Evolutionary conservation across 129 eudicot genomes (phyloP).

Genomic region (Daucus carota): DNA sequence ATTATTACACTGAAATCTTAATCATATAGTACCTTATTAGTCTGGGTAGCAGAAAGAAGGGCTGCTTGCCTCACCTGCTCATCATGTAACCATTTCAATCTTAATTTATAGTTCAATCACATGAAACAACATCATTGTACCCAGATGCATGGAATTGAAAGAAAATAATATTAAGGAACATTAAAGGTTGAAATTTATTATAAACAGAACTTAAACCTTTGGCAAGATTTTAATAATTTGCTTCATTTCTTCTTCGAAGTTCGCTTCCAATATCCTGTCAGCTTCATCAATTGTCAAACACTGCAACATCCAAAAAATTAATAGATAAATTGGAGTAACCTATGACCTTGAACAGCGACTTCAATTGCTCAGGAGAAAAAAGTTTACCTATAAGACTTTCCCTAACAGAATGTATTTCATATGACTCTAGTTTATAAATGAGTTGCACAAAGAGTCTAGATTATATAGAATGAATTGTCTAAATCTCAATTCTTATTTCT

Average conservation of each 20-base stretch:
- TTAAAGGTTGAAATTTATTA: neutral
- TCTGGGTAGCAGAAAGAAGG: conserved; percentile 92
- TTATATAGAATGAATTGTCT: neutral
- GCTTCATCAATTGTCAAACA: conserved; percentile 88
- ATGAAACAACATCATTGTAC: neutral
- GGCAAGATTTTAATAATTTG: conserved; percentile 76
- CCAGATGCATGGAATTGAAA: neutral
- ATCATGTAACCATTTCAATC: conserved; percentile 10
- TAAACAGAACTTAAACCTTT: conserved; percentile 34
- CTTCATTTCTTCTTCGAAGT: conserved; percentile 90
- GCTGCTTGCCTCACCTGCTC: conserved; percentile 78
- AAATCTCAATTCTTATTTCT: neutral
- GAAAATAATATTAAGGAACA: neutral
- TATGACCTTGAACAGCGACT: neutral
- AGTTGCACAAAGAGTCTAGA: neutral
- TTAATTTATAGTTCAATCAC: neutral
- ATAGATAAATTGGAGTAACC: neutral
- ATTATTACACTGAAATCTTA: neutral
- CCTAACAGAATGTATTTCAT: neutral
- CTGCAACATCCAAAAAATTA: conserved; percentile 38
- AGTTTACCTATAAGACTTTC: neutral
- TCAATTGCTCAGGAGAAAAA: neutral
- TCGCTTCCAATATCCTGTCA: conserved; percentile 88
- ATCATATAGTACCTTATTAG: conserved; percentile 50
- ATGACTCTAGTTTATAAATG: neutral